Evolutionary conservation across 768 basidiomycete genomes (phyloP).

Genomic region (Auricularia auricula-judae): DNA sequence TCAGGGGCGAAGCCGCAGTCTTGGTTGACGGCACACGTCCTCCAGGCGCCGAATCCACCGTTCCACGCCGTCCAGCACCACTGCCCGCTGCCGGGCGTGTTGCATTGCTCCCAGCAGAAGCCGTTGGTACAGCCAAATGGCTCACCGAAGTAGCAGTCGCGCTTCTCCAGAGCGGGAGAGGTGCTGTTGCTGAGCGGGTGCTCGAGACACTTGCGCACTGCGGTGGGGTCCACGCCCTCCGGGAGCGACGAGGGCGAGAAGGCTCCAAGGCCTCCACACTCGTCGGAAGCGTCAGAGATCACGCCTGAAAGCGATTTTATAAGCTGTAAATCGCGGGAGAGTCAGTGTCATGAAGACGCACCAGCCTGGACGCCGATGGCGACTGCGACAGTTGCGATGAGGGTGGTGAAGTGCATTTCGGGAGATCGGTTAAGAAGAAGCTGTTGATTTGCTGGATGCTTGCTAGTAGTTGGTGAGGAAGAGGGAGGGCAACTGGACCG

Average conservation of each 20-base stretch:
- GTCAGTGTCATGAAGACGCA: background rate
- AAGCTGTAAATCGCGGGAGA: background rate
- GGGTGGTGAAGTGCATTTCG: background rate
- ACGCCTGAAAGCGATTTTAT: background rate
- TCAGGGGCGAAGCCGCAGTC: background rate
- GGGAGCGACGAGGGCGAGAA: background rate
- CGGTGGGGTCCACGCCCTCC: background rate
- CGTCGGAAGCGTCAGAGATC: background rate
- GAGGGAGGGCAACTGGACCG: too few species aligned
- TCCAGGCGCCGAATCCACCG: background rate
- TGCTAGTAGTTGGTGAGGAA: too few species aligned
- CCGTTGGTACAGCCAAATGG: background rate
- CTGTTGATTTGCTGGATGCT: too few species aligned
- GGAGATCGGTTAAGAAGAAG: background rate
- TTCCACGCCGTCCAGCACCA: background rate
- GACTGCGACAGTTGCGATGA: background rate
- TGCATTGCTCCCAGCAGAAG: background rate
- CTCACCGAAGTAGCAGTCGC: background rate
- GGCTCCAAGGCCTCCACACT: background rate
- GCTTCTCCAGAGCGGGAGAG: background rate
- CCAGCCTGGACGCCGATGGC: background rate
- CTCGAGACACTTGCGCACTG: background rate
- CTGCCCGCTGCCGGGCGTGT: background rate
- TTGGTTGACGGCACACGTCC: background rate
- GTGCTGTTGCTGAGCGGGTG: background rate